Base-by-base conservation (phyloP, 148 eudicot species). In the Vaccinium corymbosum region DNA sequence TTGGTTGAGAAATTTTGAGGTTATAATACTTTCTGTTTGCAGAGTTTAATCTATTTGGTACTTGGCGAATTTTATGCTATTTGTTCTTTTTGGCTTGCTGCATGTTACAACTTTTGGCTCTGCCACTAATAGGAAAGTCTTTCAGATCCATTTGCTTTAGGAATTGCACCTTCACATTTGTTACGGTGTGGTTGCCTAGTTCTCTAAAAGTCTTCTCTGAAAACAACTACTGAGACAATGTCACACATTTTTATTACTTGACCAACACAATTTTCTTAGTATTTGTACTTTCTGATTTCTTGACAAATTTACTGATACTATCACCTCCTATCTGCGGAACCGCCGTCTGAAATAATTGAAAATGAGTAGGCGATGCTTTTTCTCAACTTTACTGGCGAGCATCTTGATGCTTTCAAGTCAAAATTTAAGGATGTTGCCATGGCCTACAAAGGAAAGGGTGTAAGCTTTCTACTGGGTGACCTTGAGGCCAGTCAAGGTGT, bases 381-480 rank as follows among this genome's bases (percentile, higher is more conserved):
- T 85, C 7, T 91, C 78, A 90, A 95, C 93, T 92, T 95, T 87
- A 89, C 83, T 20, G 84, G 70, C 52, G 94, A 90, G 74, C 73
- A 61, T 83, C 83, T 83, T 82, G 93, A 93, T 83, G 86, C 92
- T 77, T 93, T 89, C 82, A 89, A 91, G 78, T 88, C 95, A 79
- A 90, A 79, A 14, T 93, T 90, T 82, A 88, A 89, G 70, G 94
- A 95, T 71, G 92, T 91, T 71, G 98, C 98, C 66, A 78, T 20
- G 64, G 91, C 88, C 35, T 91, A 90, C 87, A 94, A 92, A 86
- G 92, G 94, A 74, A 85, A 93, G 75, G 93, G 93, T 29, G 86
- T 92, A 61, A 90, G 90, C 90, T 95, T 95, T 82, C 78, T 94
- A 51, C 80, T 95, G 74, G 98, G 98, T n/a, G 98, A 94, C 62